A percentile compares a stretch with the other conserved stretches of the same genome.
phyloP scores from a whole-genome alignment of 805 yeast genomes.

The Yarrowia keelungensis region DNA sequence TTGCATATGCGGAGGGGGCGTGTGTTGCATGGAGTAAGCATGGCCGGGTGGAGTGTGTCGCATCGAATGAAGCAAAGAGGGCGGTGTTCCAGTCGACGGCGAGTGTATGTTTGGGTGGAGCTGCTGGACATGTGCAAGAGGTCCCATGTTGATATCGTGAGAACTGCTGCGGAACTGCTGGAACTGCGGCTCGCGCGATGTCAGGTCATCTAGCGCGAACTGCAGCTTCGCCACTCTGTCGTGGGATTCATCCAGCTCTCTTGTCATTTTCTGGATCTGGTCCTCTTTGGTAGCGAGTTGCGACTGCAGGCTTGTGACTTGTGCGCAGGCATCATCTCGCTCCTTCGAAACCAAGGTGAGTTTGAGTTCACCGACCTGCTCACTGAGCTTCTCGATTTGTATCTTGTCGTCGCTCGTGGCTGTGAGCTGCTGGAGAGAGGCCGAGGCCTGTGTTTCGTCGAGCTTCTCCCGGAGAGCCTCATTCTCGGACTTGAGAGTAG shows the following conservation, averaged over 20 bases:
- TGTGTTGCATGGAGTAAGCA: not conserved
- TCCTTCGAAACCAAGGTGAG: not conserved
- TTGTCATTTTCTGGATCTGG: no score
- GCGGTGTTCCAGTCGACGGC: conserved; percentile 3
- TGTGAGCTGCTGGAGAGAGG: not conserved
- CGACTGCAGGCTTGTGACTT: not conserved
- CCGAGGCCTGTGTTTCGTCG: no score
- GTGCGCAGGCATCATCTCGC: not conserved
- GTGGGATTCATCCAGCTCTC: not conserved
- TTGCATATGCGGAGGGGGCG: not conserved
- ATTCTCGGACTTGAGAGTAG: not conserved
- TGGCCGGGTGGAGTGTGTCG: conserved; percentile 4
- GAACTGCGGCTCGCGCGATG: not conserved
- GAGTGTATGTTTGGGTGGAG: conserved; percentile 18
- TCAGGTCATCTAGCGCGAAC: not conserved
- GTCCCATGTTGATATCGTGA: not conserved
- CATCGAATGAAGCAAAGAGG: not conserved
- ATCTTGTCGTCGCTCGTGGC: conserved; percentile 5
- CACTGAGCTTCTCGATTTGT: conserved; percentile 2
- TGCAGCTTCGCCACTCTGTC: not conserved
- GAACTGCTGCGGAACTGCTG: conserved; percentile 4
- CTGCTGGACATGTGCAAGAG: conserved; percentile 1
- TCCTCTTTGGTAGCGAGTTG: not conserved
- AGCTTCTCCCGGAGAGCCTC: not conserved
- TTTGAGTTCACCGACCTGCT: conserved; percentile 8